These are phyloP conservation scores for Xylariaceae sp. DNA, from an alignment of 2,329 filamentous ascomycete species.

Conservation along the genomic window DNA sequence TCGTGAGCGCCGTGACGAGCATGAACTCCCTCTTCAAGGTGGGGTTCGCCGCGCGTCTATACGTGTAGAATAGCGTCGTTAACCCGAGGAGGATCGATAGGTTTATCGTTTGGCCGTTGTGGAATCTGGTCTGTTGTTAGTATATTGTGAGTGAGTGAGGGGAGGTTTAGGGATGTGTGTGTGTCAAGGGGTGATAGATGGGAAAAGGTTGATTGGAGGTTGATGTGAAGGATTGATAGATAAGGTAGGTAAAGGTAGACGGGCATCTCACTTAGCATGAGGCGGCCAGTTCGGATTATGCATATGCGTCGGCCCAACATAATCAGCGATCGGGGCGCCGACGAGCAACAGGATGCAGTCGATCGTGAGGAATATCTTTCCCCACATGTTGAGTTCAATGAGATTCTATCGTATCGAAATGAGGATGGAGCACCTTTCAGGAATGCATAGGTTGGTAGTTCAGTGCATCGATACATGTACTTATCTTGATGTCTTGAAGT, in stretches of 20 bases:
- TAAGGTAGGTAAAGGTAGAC: background rate
- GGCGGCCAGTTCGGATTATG: conserved; percentile 43
- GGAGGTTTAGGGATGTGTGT: no score
- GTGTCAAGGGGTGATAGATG: background rate
- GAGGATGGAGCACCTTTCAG: no score
- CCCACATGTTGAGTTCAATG: conserved; percentile 27
- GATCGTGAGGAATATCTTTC: conserved; percentile 39
- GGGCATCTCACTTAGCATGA: conserved; percentile 38
- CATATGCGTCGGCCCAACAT: conserved; percentile 35
- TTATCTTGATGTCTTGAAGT: no score
- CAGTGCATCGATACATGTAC: no score
- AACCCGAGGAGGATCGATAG: conserved; percentile 37
- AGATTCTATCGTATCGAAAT: no score
- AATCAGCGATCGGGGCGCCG: conserved; percentile 37
- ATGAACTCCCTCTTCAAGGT: conserved; percentile 30
- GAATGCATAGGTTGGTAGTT: no score
- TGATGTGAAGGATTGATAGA: background rate
- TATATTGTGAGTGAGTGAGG: no score
- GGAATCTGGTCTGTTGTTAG: conserved; percentile 26
- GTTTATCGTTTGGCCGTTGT: conserved; percentile 40
- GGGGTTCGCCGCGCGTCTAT: conserved; percentile 26
- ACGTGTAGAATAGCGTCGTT: conserved; percentile 39
- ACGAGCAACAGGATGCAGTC: conserved; percentile 35
- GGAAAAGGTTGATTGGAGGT: background rate
- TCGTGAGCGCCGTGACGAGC: conserved; percentile 32